Conservation (phyloP, 2,329 filamentous ascomycete genomes). For the Hymenoscyphus fructigenus region DNA sequence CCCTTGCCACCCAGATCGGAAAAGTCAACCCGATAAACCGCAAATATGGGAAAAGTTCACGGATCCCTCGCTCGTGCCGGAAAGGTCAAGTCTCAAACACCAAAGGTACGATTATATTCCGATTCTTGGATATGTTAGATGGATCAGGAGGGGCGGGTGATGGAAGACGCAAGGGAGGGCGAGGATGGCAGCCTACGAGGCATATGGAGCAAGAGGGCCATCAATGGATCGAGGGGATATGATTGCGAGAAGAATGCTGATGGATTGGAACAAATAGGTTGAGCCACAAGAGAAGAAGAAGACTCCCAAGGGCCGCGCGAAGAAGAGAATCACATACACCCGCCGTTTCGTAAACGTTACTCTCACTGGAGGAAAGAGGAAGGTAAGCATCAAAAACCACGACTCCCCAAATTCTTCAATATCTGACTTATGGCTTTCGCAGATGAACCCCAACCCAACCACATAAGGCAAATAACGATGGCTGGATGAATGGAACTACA, state of each 20-base stretch:
- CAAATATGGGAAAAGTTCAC: slow-evolving; percentile 90
- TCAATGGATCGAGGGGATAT: slow-evolving; percentile 5
- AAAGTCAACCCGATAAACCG: slow-evolving; percentile 36
- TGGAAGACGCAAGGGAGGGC: slow-evolving; percentile 9
- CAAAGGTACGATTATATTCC: slow-evolving; percentile 65
- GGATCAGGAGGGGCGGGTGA: slow-evolving; percentile 7
- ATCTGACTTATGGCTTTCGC: slow-evolving; percentile 17
- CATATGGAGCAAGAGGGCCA: not conserved
- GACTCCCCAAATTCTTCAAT: slow-evolving; percentile 12
- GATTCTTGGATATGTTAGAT: slow-evolving; percentile 13
- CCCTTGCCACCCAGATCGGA: slow-evolving; percentile 33
- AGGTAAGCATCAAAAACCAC: slow-evolving; percentile 58
- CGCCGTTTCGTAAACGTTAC: slow-evolving; percentile 98
- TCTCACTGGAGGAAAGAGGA: slow-evolving; percentile 96
- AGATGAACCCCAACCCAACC: slow-evolving; percentile 89
- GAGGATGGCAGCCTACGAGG: slow-evolving; percentile 1
- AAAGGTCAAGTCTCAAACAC: slow-evolving; percentile 97
- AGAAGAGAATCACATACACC: slow-evolving; percentile 96
- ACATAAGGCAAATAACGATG: slow-evolving; percentile 49
- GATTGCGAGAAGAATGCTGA: slow-evolving; percentile 25
- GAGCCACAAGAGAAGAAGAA: slow-evolving; percentile 95
- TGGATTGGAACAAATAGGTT: slow-evolving; percentile 55
- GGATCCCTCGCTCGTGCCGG: slow-evolving; percentile 92
- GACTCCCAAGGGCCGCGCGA: slow-evolving; percentile 92
- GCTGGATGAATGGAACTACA: slow-evolving; percentile 15